phyloP scores from a whole-genome alignment of 352 stramenopile genomes.

The Sclerospora graminicola region DNA sequence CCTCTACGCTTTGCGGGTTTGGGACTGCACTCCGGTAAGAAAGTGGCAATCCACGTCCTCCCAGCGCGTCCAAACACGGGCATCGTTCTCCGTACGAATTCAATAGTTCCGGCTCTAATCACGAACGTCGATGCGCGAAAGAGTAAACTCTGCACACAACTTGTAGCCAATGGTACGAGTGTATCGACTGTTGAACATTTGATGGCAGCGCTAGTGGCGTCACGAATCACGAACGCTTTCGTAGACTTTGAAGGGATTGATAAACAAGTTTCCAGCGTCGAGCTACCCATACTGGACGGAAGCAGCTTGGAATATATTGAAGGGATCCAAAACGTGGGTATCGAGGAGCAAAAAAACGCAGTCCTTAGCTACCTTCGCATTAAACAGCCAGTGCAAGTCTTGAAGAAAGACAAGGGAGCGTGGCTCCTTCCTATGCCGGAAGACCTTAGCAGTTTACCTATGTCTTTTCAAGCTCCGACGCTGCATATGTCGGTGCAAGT shows the following conservation, averaged over 20 bases:
- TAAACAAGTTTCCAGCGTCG: conserved; percentile 7
- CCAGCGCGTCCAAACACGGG: conserved; percentile 22
- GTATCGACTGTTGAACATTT: conserved; percentile 59
- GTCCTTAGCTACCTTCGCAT: conserved; percentile 26
- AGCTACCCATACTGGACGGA: conserved; percentile 61
- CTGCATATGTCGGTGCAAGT: conserved; percentile 54
- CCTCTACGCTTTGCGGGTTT: conserved; percentile 41
- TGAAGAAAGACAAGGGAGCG: conserved; percentile 51
- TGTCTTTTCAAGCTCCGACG: conserved; percentile 14
- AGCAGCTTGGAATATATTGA: conserved; percentile 40
- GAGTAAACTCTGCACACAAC: conserved; percentile 51
- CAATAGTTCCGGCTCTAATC: conserved; percentile 19
- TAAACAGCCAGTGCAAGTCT: conserved; percentile 41
- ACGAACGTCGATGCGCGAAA: conserved; percentile 26
- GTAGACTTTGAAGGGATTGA: conserved; percentile 23
- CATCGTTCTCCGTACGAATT: conserved; percentile 22
- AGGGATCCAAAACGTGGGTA: conserved; percentile 24
- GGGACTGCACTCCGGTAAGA: conserved; percentile 43
- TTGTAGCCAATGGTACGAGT: conserved; percentile 14
- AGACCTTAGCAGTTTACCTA: conserved; percentile 3
- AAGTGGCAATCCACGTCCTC: conserved; percentile 22
- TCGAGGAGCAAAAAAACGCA: conserved; percentile 16
- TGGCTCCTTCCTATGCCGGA: conserved; percentile 45
- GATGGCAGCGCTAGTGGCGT: conserved; percentile 46
- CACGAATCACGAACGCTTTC: conserved; percentile 32